Percentiles rank a stretch among this genome's conserved stretches.
Evolutionary conservation across 768 basidiomycete genomes (phyloP).

Genomic region (Tricholoma furcatifolium): DNA sequence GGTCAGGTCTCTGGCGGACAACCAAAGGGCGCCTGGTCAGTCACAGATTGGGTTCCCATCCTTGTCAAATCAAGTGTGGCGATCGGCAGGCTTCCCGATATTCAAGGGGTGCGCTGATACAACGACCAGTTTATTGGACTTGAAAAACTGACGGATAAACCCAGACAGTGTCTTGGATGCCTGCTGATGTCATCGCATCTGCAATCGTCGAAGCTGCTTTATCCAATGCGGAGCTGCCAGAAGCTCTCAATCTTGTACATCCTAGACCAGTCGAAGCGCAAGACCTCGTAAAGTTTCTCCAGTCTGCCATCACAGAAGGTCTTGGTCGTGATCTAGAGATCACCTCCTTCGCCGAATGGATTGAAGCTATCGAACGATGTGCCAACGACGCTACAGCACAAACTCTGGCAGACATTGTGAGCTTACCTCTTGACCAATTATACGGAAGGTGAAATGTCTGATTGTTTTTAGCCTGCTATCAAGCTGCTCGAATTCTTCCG

Average conservation of each 20-base stretch:
- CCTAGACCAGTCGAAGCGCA: no score
- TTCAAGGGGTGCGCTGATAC: no score
- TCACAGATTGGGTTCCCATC: conserved; percentile 37
- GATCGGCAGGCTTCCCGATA: conserved; percentile 26
- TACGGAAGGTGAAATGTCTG: neutral
- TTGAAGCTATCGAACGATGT: conserved; percentile 12
- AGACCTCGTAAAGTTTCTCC: no score
- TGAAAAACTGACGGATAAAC: neutral
- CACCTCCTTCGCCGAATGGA: conserved; percentile 22
- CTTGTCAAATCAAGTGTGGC: conserved; percentile 31
- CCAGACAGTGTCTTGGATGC: conserved; percentile 35
- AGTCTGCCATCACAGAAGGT: no score
- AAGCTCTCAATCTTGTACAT: conserved; percentile 33
- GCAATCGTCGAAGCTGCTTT: conserved; percentile 30
- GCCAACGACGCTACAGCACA: conserved; percentile 10
- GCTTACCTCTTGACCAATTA: neutral
- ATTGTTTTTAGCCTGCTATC: conserved; percentile 12
- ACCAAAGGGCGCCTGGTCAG: conserved; percentile 35
- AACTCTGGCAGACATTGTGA: conserved; percentile 10
- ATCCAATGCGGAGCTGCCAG: conserved; percentile 12
- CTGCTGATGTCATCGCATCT: conserved; percentile 26
- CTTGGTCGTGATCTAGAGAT: conserved; percentile 12
- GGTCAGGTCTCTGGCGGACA: conserved; percentile 33
- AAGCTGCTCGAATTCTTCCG: conserved; percentile 18
- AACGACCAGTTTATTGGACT: no score